Evolutionary conservation across 169 alveolate species (phyloP).

Genomic region (Plasmodium coatneyi): DNA sequence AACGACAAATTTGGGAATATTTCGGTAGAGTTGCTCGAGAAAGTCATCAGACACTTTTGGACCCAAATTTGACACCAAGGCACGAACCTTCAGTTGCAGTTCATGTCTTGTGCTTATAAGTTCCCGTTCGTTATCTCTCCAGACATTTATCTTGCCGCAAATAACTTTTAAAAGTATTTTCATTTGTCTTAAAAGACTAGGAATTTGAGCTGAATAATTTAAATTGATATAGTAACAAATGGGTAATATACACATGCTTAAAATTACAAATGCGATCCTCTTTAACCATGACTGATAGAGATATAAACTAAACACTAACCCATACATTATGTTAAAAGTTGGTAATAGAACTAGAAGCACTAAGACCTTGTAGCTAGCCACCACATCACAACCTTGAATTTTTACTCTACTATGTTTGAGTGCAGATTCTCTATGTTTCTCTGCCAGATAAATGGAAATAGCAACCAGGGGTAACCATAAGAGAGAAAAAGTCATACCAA

Average conservation of each 20-base stretch:
- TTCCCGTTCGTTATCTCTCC: constrained; percentile 91
- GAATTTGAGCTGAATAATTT: constrained; percentile 83
- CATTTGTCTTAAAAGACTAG: constrained; percentile 82
- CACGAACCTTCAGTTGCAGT: constrained; percentile 87
- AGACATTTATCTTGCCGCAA: constrained; percentile 86
- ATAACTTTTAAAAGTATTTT: constrained; percentile 79
- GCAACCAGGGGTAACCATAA: constrained; percentile 91
- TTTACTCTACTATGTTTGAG: constrained; percentile 87
- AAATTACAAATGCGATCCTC: constrained; percentile 71
- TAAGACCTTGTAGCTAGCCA: constrained; percentile 91
- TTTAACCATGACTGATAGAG: constrained; percentile 72
- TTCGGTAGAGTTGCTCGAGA: constrained; percentile 83
- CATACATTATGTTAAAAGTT: constrained; percentile 87
- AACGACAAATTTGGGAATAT: constrained; percentile 85
- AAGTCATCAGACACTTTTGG: constrained; percentile 87
- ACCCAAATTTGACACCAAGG: constrained; percentile 85
- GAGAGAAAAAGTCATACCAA: constrained; percentile 89
- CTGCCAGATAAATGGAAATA: constrained; percentile 89
- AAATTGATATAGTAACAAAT: constrained; percentile 83
- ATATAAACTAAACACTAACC: constrained; percentile 84
- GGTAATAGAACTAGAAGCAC: constrained; percentile 90
- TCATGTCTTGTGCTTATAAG: constrained; percentile 88
- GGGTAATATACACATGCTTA: constrained; percentile 79
- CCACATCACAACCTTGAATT: constrained; percentile 90
- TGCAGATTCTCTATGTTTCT: constrained; percentile 87